phyloP scores from a whole-genome alignment of 176 grass and related monocot species.

The Phoenix dactylifera region DNA sequence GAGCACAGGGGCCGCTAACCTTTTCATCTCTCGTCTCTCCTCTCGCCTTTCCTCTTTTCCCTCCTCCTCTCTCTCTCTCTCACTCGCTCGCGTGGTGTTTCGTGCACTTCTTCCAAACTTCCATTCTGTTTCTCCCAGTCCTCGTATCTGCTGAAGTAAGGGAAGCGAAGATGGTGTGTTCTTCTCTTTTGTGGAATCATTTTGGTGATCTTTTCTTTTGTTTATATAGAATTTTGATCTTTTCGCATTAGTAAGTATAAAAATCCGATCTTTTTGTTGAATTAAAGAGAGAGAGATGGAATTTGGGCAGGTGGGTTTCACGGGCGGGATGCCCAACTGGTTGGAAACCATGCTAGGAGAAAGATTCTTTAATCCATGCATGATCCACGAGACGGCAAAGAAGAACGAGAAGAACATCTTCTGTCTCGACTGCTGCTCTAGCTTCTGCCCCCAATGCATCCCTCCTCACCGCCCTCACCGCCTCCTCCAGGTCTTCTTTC shows the following conservation, averaged over 20 bases:
- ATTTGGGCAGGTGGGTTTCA: not conserved
- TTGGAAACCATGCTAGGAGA: constrained; percentile 9
- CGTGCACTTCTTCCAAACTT: too few relatives aligned
- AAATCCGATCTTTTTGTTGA: not conserved
- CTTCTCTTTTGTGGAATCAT: too few relatives aligned
- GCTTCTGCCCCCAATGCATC: constrained; percentile 20
- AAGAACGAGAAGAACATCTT: constrained; percentile 29
- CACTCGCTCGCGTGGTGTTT: not conserved
- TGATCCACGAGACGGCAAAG: constrained; percentile 18
- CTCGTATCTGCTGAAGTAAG: too few relatives aligned
- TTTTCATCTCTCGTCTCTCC: not conserved
- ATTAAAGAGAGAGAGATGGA: not conserved
- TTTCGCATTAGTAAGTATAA: too few relatives aligned
- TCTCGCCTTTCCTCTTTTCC: not conserved
- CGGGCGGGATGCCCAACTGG: constrained; percentile 8
- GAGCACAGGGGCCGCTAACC: too few relatives aligned
- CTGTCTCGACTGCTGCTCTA: constrained; percentile 18
- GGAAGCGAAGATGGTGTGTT: too few relatives aligned
- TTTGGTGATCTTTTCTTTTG: too few relatives aligned
- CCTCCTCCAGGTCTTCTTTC: not conserved
- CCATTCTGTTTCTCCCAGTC: too few relatives aligned
- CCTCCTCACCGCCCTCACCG: constrained; percentile 15
- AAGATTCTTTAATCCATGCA: constrained; percentile 16
- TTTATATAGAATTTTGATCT: too few relatives aligned
- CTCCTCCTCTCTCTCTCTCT: not conserved